These are phyloP conservation scores for Mariannaea sp. DNA, from an alignment of 2,329 filamentous ascomycete genomes.

Conservation along the genomic window DNA sequence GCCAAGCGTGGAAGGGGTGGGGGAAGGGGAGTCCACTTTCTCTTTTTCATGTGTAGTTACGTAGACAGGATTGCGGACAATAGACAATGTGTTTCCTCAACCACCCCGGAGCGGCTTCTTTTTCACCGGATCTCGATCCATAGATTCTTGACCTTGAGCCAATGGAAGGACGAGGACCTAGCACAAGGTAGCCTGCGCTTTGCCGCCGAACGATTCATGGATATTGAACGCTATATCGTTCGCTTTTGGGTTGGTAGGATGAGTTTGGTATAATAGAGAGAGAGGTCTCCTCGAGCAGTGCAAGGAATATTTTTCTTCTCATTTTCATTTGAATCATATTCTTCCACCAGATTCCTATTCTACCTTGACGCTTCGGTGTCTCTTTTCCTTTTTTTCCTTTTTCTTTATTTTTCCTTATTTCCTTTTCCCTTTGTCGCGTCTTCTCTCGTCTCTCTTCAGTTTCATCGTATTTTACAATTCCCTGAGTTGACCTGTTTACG, in stretches of 20 bases:
- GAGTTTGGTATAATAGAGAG: conserved; percentile 37
- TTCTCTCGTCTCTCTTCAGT: conserved; percentile 27
- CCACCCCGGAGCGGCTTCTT: too few species aligned
- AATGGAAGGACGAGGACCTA: too few species aligned
- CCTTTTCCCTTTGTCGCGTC: conserved; percentile 25
- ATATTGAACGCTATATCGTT: background rate
- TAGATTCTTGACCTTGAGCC: too few species aligned
- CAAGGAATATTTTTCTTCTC: conserved; percentile 26
- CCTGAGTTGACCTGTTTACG: background rate
- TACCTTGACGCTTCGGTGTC: conserved; percentile 29
- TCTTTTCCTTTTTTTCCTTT: conserved; percentile 21
- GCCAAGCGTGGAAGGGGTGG: background rate
- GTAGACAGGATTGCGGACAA: too few species aligned
- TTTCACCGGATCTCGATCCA: too few species aligned
- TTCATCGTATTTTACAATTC: conserved; percentile 17
- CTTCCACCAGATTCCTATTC: conserved; percentile 15
- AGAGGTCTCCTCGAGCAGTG: conserved; percentile 20
- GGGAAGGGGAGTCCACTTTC: too few species aligned
- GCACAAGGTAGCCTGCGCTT: background rate
- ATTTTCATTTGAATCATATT: conserved; percentile 23
- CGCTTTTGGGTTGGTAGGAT: background rate
- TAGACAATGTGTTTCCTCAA: too few species aligned
- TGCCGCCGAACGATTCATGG: background rate
- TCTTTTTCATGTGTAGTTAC: too few species aligned
- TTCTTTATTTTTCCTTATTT: conserved; percentile 33